Base-by-base conservation (phyloP, 805 yeast species). In the Starmerella stellata region DNA sequence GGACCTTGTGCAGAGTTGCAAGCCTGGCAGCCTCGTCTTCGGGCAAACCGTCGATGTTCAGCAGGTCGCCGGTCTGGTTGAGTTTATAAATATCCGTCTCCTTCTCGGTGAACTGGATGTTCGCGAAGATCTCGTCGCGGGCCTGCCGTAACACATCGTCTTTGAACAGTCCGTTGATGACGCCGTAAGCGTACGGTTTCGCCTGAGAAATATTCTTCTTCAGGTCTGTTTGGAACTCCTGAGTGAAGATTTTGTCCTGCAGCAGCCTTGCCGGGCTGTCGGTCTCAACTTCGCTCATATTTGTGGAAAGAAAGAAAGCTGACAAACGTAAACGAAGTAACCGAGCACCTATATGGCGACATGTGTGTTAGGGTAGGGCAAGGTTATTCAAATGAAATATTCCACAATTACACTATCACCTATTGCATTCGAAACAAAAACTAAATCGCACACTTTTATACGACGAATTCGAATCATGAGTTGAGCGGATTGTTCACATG, bases 61-160 rank as follows among this genome's bases (percentile, higher is more conserved):
- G 94, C 48, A 90, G 68, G 58, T 95, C 55, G 77, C 99, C 60
- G 72, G 79, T 63, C 75, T 95, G 68, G 39, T 55, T 61, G 23
- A 87, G 93, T 56, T 81, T 85, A 59, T 90, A 90, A 45, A 90
- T 90, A 55, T 90, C 99, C 0, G 99, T 90, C 58, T 92, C 99
- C 57, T 92, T 90, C 49, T 75, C 73, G 8, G 96, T 83, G 64
- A 92, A 90, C 33, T 80, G 90, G 44, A 90, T 76, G 52, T 83
- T 78, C 2, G 66, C 60, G 46, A 80, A 68, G 20, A 92, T 83
- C 56, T 90, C 98, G 41, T 71, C 70, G 36, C 96, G 69, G 1
- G 92, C 96, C 23, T 69, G 67, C 44, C 90, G 63, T 38, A 90
- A 60, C 29, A 92, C 60, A 1, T 73, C 70, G 46, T 87, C 93